phyloP scores from a whole-genome alignment of 1,284 basidiomycete genomes.

The Pulchroboletus neoregius region DNA sequence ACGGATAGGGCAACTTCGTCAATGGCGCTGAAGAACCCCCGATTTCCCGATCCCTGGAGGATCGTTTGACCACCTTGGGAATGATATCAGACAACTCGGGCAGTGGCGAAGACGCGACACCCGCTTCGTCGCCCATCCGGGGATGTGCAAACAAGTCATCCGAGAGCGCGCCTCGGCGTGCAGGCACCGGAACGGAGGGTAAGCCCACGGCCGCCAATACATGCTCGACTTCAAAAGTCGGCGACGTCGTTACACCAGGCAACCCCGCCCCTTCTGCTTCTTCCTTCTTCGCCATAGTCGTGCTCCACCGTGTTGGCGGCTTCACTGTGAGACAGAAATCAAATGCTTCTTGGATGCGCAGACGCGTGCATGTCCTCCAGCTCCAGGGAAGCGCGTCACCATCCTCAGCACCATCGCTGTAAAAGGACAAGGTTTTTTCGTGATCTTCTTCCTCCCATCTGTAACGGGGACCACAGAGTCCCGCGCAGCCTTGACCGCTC shows the following conservation, averaged over 20 bases:
- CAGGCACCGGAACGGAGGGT: slow-evolving; percentile 45
- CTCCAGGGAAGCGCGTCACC: slow-evolving; percentile 60
- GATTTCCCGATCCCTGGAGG: slow-evolving; percentile 37
- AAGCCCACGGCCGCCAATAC: slow-evolving; percentile 69
- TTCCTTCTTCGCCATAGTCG: slow-evolving; percentile 33
- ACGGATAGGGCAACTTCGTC: slow-evolving; percentile 57
- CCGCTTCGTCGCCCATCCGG: slow-evolving; percentile 21
- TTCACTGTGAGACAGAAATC: slow-evolving; percentile 69
- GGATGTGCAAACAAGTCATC: slow-evolving; percentile 61
- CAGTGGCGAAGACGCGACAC: slow-evolving; percentile 22
- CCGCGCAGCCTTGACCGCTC: slow-evolving; percentile 69
- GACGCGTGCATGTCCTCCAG: slow-evolving; percentile 70
- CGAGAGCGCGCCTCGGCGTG: slow-evolving; percentile 52
- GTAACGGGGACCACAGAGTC: slow-evolving; percentile 75
- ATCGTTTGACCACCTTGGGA: slow-evolving; percentile 40
- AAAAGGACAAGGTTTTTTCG: slow-evolving; percentile 53
- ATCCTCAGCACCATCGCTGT: slow-evolving; percentile 46
- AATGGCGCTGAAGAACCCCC: slow-evolving; percentile 38
- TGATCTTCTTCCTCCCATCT: slow-evolving; percentile 76
- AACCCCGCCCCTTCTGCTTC: slow-evolving; percentile 31
- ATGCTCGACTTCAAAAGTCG: slow-evolving; percentile 56
- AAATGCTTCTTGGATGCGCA: slow-evolving; percentile 71
- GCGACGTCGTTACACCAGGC: slow-evolving; percentile 29
- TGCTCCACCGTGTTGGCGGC: slow-evolving; percentile 33
- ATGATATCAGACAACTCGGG: slow-evolving; percentile 42